phyloP scores from a whole-genome alignment of 371 early-diverging fungal genomes.

The Mortierella sp. region DNA sequence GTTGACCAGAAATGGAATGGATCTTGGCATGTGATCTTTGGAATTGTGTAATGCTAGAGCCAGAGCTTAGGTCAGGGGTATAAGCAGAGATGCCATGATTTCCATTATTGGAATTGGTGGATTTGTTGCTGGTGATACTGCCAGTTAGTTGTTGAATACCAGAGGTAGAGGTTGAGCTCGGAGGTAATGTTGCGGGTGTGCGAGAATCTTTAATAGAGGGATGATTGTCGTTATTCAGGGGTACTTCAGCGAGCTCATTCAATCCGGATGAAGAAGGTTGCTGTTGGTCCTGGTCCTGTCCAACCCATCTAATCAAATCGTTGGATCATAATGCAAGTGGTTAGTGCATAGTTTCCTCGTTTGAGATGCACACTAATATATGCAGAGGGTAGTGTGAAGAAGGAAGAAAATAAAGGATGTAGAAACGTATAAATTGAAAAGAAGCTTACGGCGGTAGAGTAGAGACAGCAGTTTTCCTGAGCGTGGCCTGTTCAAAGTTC shows the following conservation, averaged over 20 bases:
- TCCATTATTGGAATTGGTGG: neutral
- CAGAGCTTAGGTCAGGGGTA: neutral
- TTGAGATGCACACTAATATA: neutral
- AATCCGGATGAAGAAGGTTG: neutral
- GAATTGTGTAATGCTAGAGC: neutral
- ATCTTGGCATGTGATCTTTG: neutral
- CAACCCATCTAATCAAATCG: constrained; percentile 34
- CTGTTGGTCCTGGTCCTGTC: constrained; percentile 19
- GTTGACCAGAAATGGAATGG: neutral
- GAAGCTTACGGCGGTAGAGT: constrained; percentile 45
- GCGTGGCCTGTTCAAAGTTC: constrained; percentile 53
- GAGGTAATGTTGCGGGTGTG: neutral
- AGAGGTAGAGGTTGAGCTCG: neutral
- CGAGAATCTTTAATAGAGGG: too few species aligned
- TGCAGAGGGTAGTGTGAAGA: neutral
- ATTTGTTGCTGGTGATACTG: neutral
- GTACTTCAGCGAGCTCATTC: too few species aligned
- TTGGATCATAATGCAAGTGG: neutral
- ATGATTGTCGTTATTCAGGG: too few species aligned
- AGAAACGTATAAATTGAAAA: neutral
- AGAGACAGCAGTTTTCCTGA: constrained; percentile 48
- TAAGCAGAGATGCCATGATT: neutral
- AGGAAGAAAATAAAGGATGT: neutral
- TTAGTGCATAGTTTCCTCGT: neutral
- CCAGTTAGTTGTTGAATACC: neutral